These are phyloP conservation scores for Neonectria ditissima DNA, from an alignment of 2,329 filamentous ascomycete species.

Conservation along the genomic window DNA sequence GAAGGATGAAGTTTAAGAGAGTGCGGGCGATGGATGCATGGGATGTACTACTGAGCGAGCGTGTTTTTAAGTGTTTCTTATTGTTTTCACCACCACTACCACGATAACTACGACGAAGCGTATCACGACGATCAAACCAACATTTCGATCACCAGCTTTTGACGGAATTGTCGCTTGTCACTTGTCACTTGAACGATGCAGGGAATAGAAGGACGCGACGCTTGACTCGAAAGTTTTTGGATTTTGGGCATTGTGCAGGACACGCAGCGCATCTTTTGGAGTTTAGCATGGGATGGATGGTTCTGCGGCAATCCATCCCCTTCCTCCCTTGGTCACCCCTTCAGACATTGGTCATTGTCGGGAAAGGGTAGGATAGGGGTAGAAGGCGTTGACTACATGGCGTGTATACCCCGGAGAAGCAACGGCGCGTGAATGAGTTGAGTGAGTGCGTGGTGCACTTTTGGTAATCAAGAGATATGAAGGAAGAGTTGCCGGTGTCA, in stretches of 20 bases:
- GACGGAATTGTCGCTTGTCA: constrained; percentile 10
- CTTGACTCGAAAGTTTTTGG: constrained; percentile 20
- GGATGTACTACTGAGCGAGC: constrained; percentile 42
- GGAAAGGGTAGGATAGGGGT: constrained; percentile 4
- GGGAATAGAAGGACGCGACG: constrained; percentile 20
- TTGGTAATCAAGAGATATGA: not conserved
- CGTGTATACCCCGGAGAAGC: constrained; percentile 19
- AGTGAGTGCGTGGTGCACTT: constrained; percentile 1
- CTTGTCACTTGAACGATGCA: constrained; percentile 5
- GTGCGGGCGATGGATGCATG: constrained; percentile 36
- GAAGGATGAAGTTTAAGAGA: constrained; percentile 10
- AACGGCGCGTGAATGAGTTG: constrained; percentile 7
- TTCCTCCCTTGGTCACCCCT: not conserved
- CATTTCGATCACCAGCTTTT: constrained; percentile 3
- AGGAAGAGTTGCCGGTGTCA: not conserved
- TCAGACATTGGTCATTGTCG: not conserved
- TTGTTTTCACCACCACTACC: constrained; percentile 26
- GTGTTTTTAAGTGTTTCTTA: constrained; percentile 37
- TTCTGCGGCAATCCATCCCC: constrained; percentile 9
- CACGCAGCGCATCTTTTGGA: constrained; percentile 25
- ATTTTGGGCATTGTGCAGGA: constrained; percentile 17
- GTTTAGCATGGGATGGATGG: constrained; percentile 19
- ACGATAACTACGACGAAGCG: constrained; percentile 22
- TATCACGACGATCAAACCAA: constrained; percentile 23
- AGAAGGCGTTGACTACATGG: constrained; percentile 5